Percentiles rank a stretch among this genome's conserved stretches.
These are phyloP conservation scores for Rosa persica DNA, from an alignment of 306 rosid species.

Conservation along the genomic window DNA sequence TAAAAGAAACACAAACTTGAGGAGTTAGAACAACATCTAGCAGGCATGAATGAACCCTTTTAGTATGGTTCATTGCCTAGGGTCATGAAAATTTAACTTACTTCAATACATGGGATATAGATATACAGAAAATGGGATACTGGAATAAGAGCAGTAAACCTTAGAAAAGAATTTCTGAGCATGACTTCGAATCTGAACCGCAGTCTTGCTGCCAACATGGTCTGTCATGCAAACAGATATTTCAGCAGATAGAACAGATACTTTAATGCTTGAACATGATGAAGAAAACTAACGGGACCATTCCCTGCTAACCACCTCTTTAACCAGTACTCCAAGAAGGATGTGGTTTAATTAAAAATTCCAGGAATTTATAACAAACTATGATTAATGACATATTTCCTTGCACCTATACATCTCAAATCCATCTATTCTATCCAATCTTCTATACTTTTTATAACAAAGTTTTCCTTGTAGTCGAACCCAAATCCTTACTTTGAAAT, in stretches of 20 bases:
- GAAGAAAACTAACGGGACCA: not conserved
- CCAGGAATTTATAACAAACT: not conserved
- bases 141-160: conserved; percentile 62
- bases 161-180: conserved; percentile 93
- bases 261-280: not conserved
- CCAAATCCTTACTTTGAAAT: not conserved
- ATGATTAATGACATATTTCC: not conserved
- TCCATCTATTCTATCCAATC: not conserved
- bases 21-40: conserved; percentile 22
- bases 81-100: conserved; percentile 22
- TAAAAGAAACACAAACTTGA: conserved; percentile 25
- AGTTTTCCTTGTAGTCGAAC: not conserved
- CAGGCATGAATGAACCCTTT: conserved; percentile 20
- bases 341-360: too few relatives aligned
- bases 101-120: conserved; percentile 20
- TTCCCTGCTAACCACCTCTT: not conserved
- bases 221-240: conserved; percentile 43
- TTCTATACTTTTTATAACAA: not conserved
- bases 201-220: conserved; percentile 84
- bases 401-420: not conserved
- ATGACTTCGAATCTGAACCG: conserved; percentile 97
- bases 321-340: not conserved
- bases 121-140: conserved; percentile 31
- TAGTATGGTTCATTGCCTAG: conserved; percentile 27
- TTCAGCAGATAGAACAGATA: conserved; percentile 23